A percentile compares a stretch with the other conserved stretches of the same genome.
Evolutionary conservation across 495 filamentous ascomycete species (phyloP).

Genomic region (Immersiella caudata): DNA sequence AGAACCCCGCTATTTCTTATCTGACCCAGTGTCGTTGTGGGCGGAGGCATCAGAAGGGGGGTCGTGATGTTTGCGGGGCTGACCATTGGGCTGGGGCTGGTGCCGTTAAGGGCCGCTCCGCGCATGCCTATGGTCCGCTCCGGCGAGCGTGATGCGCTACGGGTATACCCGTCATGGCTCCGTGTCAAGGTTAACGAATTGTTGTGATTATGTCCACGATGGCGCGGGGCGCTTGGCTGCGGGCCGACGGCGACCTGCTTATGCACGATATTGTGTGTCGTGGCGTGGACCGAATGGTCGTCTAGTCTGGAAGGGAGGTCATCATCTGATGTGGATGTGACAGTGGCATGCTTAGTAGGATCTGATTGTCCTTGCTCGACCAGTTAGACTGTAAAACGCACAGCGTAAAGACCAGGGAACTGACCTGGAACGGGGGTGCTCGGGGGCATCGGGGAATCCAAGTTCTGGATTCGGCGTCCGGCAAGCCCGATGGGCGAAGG

Average conservation of each 20-base stretch:
- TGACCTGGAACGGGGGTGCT: slow-evolving; percentile 49
- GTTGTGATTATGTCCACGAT: slow-evolving; percentile 30
- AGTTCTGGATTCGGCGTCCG: slow-evolving; percentile 56
- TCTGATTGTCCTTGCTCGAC: slow-evolving; percentile 28
- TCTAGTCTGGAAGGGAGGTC: slow-evolving; percentile 30
- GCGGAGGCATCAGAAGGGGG: slow-evolving; percentile 64
- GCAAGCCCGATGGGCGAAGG: slow-evolving; percentile 44
- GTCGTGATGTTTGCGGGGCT: slow-evolving; percentile 39
- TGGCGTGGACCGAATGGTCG: slow-evolving; percentile 34
- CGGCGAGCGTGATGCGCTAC: slow-evolving; percentile 32
- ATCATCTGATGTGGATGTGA: slow-evolving; percentile 40
- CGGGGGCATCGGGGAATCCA: slow-evolving; percentile 56
- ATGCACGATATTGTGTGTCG: slow-evolving; percentile 33
- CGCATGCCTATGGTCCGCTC: slow-evolving; percentile 30
- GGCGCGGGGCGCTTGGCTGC: slow-evolving; percentile 33
- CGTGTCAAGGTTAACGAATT: slow-evolving; percentile 39
- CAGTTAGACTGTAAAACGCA: neutral
- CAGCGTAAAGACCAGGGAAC: slow-evolving; percentile 10
- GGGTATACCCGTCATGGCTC: slow-evolving; percentile 40
- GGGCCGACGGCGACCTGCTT: slow-evolving; percentile 28
- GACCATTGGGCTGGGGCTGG: slow-evolving; percentile 33
- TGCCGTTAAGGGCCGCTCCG: slow-evolving; percentile 17
- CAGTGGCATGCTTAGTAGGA: slow-evolving; percentile 41
- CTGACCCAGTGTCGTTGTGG: slow-evolving; percentile 42
- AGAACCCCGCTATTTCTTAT: slow-evolving; percentile 39